Conservation (phyloP, 2,329 filamentous ascomycete species). For the Aspergillus spinulosporus region DNA sequence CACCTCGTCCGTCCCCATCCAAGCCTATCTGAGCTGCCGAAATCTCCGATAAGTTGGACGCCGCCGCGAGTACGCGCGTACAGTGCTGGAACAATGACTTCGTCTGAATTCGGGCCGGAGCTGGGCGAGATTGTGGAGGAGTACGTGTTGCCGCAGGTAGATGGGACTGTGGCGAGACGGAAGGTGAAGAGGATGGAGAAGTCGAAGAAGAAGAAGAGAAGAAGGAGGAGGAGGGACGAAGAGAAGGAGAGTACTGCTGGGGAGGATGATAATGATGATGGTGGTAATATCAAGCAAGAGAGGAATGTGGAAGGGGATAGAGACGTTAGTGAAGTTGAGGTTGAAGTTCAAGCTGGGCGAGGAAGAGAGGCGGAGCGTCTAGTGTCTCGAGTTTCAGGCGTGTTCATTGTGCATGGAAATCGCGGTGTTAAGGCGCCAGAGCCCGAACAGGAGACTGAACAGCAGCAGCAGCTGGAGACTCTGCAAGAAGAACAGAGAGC, state of each 20-base stretch:
- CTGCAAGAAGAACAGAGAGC: neutral
- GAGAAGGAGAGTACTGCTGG: neutral
- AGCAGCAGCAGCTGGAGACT: neutral
- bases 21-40: neutral
- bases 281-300: neutral
- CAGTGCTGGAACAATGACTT: neutral
- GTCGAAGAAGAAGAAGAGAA: constrained; percentile 10
- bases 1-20: constrained; percentile 9
- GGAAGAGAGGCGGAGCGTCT: neutral
- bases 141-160: constrained; percentile 10
- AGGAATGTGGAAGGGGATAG: neutral
- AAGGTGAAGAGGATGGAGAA: constrained; percentile 16
- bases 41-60: neutral
- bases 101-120: neutral
- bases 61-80: neutral
- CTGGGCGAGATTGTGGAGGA: constrained; percentile 2
- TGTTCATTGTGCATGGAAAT: neutral
- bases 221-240: constrained; percentile 8
- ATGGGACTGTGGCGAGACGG: constrained; percentile 9
- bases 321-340: neutral
- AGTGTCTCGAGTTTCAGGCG: neutral
- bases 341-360: neutral
- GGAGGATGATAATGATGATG: neutral
- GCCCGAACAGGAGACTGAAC: neutral
- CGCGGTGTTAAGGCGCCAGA: neutral